phyloP scores from a whole-genome alignment of 1,139 yeast species.

The Yamadazyma jaroonii region DNA sequence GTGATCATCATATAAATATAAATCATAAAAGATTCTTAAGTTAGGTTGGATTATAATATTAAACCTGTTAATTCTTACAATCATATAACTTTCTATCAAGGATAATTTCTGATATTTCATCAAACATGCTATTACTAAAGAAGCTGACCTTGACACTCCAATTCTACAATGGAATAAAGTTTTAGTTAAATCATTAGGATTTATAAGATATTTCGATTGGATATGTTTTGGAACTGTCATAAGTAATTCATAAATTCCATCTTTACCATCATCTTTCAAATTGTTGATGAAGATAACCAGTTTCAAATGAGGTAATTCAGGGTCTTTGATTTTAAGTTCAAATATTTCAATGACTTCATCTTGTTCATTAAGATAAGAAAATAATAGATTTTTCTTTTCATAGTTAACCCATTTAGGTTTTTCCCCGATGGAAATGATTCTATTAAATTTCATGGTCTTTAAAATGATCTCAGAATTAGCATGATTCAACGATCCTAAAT shows the following conservation, averaged over 20 bases:
- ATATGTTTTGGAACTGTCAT: constrained; percentile 29
- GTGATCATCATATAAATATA: constrained; percentile 73
- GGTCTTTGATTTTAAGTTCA: constrained; percentile 20
- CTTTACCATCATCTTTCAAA: constrained; percentile 42
- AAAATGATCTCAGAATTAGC: constrained; percentile 33
- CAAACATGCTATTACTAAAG: constrained; percentile 86
- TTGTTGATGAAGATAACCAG: constrained; percentile 33
- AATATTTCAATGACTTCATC: constrained; percentile 22
- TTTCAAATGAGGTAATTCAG: constrained; percentile 20
- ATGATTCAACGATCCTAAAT: constrained; percentile 36
- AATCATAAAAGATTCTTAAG: constrained; percentile 78
- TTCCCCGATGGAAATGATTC: constrained; percentile 37
- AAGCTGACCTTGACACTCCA: constrained; percentile 89
- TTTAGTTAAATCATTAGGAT: constrained; percentile 28
- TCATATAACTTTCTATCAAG: constrained; percentile 71
- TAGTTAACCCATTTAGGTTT: constrained; percentile 34
- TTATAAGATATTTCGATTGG: constrained; percentile 28
- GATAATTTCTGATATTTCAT: constrained; percentile 70
- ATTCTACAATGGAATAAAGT: constrained; percentile 86
- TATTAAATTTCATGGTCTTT: constrained; percentile 21
- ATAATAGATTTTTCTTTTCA: constrained; percentile 20
- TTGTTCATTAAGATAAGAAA: constrained; percentile 22
- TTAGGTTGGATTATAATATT: constrained; percentile 92
- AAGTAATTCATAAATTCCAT: constrained; percentile 31
- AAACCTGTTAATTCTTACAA: constrained; percentile 77